phyloP scores from a whole-genome alignment of 2,329 filamentous ascomycete genomes.

The Paraconiothyrium sp. region DNA sequence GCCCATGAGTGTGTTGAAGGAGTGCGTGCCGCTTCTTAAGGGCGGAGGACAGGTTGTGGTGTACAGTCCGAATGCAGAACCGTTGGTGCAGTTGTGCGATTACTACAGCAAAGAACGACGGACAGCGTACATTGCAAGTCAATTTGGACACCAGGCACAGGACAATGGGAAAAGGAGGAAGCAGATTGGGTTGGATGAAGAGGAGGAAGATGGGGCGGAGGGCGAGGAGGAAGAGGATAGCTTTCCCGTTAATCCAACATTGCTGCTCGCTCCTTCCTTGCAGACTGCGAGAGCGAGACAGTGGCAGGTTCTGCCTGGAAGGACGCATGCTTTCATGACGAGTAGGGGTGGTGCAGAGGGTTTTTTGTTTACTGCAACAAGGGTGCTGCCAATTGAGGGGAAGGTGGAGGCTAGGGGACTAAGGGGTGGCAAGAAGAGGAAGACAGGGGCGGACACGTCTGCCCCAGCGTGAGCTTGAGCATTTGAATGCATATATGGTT shows the following conservation, averaged over 20 bases:
- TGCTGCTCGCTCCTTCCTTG: conserved; percentile 80
- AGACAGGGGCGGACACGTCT: conserved; percentile 46
- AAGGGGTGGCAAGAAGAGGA: conserved; percentile 71
- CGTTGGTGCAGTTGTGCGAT: conserved; percentile 79
- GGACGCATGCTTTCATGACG: conserved; percentile 96
- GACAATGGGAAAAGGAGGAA: conserved; percentile 29
- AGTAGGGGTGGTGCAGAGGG: conserved; percentile 87
- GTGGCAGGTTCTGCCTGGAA: conserved; percentile 91
- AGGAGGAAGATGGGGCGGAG: conserved; percentile 25
- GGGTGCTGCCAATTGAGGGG: conserved; percentile 81
- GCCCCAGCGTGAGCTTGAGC: conserved; percentile 17
- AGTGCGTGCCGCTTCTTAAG: conserved; percentile 79
- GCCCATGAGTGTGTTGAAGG: conserved; percentile 75
- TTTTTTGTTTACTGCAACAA: conserved; percentile 85
- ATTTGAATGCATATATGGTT: neutral
- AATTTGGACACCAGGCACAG: conserved; percentile 36
- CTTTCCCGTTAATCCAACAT: conserved; percentile 86
- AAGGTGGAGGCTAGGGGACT: conserved; percentile 85
- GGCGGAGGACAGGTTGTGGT: conserved; percentile 87
- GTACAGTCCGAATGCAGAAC: conserved; percentile 83
- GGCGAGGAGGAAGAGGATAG: conserved; percentile 60
- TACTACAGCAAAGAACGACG: conserved; percentile 83
- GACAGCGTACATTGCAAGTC: conserved; percentile 66
- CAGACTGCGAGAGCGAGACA: conserved; percentile 81
- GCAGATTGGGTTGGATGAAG: conserved; percentile 29